Evolutionary conservation across 225 moss, liverwort and hornwort genomes (phyloP), one percentile per base, ranked within the genome.

Genomic region (Marchantia polymorpha): DNA sequence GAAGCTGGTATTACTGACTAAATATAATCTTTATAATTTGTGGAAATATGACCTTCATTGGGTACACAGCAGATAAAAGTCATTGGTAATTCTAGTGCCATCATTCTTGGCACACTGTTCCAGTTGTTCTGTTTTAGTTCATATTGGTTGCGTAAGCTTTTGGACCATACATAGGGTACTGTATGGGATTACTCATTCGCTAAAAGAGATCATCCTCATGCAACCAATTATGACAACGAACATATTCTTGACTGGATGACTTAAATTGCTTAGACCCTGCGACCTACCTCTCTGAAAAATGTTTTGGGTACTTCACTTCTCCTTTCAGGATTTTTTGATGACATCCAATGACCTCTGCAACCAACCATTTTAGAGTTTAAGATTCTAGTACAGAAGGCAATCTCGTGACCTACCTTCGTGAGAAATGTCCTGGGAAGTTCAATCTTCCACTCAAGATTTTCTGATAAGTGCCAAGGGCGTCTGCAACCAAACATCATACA

Each of bases 381-480:
- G 59, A 22, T 68, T 46, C 50, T 48, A 11, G 27, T 7, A 39
- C 56, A 53, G 59, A 68, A 79, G 76, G 76, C 55, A 56, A 29
- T 69, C 52, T 68, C 69, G 69, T 77, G n/a, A 80, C 52, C 68
- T 85, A 94, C 96, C 92, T 94, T 87, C 91, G 85, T n/a, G 96
- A 94, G 80, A 96, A 94, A 87, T 94, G 96, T 77, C 94, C 94
- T 17, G 96, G 96, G 80, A 92, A 92, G 54, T 92, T 84, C 70
- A 96, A 82, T 84, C 89, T 92, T 26, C 90, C 90, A 0, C 83
- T 88, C 25, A 88, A 86, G 30, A 96, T 88, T 81, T 96, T 96
- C 79, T 94, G 92, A 69, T 96, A 96, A 1, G 96, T 96, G 84
- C 94, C 94, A 77, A 92, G 88, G 25, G 96, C 89, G 84, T 96